Evolutionary conservation across 2,329 filamentous ascomycete species (phyloP).

Genomic region (Sclerotinia nivalis): DNA sequence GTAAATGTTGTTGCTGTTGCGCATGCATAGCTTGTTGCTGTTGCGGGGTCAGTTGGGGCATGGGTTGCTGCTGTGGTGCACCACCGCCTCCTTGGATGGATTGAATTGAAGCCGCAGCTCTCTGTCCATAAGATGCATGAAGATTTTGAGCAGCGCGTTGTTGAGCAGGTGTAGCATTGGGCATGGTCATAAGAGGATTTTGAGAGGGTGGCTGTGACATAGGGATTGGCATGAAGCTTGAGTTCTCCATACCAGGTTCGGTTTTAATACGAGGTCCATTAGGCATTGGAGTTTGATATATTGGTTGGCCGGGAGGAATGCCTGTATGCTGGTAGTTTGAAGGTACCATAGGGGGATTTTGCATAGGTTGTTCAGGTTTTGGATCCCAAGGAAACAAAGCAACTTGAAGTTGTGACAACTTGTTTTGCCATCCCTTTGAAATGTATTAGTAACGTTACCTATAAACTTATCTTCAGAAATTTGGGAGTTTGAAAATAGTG

Average conservation of each 20-base stretch:
- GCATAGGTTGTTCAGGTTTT: slow-evolving; percentile 60
- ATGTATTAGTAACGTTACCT: slow-evolving; percentile 4
- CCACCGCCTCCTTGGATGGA: slow-evolving; percentile 51
- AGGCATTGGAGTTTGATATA: slow-evolving; percentile 27
- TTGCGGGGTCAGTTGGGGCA: slow-evolving; percentile 29
- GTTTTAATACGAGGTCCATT: slow-evolving; percentile 44
- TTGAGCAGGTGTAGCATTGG: slow-evolving; percentile 48
- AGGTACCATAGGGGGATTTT: slow-evolving; percentile 40
- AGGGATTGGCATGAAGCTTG: slow-evolving; percentile 17
- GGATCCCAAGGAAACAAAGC: slow-evolving; percentile 96
- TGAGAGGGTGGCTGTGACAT: slow-evolving; percentile 28
- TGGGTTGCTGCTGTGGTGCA: slow-evolving; percentile 36
- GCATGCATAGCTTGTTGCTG: slow-evolving; percentile 41
- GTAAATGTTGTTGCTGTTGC: slow-evolving; percentile 30
- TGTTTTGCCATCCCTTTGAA: slow-evolving; percentile 85
- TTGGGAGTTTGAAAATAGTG: too few species aligned
- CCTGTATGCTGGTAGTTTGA: slow-evolving; percentile 40
- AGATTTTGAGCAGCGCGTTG: slow-evolving; percentile 58
- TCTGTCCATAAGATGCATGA: slow-evolving; percentile 59
- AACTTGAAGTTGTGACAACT: slow-evolving; percentile 79
- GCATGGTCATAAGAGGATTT: slow-evolving; percentile 37
- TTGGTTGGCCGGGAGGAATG: slow-evolving; percentile 31
- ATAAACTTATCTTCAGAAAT: background rate
- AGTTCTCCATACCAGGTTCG: slow-evolving; percentile 46
- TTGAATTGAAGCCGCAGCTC: slow-evolving; percentile 66